These are phyloP conservation scores for Yamadazyma takamatsuzukensis DNA, from an alignment of 805 yeast species.

Conservation along the genomic window DNA sequence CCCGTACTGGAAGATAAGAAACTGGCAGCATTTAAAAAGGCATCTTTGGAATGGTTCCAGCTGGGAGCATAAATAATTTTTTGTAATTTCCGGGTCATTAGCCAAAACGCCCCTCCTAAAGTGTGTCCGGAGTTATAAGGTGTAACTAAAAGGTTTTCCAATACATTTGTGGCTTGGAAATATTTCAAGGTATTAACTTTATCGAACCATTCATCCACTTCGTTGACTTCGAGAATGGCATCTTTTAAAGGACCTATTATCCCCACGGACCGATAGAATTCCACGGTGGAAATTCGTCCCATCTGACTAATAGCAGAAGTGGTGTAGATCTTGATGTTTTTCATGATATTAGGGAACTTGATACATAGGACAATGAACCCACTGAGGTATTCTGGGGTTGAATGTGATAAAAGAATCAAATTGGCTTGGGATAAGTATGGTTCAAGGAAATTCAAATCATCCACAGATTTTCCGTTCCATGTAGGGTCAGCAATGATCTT, in stretches of 20 bases:
- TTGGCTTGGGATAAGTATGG: slow-evolving; percentile 46
- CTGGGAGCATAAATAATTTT: slow-evolving; percentile 83
- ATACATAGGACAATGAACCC: slow-evolving; percentile 68
- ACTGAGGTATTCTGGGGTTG: slow-evolving; percentile 75
- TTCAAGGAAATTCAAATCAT: slow-evolving; percentile 32
- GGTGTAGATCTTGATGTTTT: slow-evolving; percentile 73
- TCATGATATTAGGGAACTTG: slow-evolving; percentile 51
- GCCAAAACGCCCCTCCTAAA: slow-evolving; percentile 92
- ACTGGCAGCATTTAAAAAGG: slow-evolving; percentile 56
- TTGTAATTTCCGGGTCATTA: slow-evolving; percentile 67
- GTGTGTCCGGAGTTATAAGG: slow-evolving; percentile 92
- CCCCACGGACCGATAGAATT: slow-evolving; percentile 69
- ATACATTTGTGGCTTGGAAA: slow-evolving; percentile 66
- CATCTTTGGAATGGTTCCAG: slow-evolving; percentile 93
- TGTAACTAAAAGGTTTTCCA: slow-evolving; percentile 62
- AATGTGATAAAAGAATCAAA: slow-evolving; percentile 78
- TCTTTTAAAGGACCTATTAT: slow-evolving; percentile 66
- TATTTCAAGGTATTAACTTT: slow-evolving; percentile 66
- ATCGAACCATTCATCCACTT: slow-evolving; percentile 80
- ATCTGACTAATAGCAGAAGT: slow-evolving; percentile 87
- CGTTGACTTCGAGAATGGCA: slow-evolving; percentile 60
- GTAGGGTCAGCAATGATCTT: slow-evolving; percentile 68
- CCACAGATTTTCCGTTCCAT: slow-evolving; percentile 55
- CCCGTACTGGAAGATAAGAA: slow-evolving; percentile 42
- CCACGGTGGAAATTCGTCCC: slow-evolving; percentile 84